Evolutionary conservation across 2,329 filamentous ascomycete species (phyloP).

Genomic region (Neopestalotiopsis sp.): DNA sequence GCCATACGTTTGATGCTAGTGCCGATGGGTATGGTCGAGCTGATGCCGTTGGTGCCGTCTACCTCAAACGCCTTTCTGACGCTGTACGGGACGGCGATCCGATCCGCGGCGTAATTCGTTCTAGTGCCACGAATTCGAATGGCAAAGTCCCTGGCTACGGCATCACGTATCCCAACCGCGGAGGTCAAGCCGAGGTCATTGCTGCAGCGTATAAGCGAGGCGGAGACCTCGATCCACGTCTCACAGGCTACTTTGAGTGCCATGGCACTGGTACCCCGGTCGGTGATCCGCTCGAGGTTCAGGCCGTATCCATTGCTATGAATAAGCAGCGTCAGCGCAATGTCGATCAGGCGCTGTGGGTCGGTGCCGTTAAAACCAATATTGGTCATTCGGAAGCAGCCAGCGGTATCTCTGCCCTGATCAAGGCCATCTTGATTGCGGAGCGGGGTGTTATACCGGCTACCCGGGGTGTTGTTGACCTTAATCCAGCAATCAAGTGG

Average conservation of each 20-base stretch:
- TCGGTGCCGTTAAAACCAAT: not conserved
- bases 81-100: constrained; percentile 46
- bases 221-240: too few species aligned
- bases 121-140: constrained; percentile 25
- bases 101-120: constrained; percentile 39
- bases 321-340: too few species aligned
- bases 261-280: constrained; percentile 43
- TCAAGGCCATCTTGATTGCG: constrained; percentile 29
- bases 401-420: constrained; percentile 25
- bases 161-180: constrained; percentile 22
- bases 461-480: not conserved
- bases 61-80: constrained; percentile 52
- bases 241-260: not conserved
- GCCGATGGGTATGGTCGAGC: constrained; percentile 40
- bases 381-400: constrained; percentile 11
- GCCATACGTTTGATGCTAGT: constrained; percentile 18
- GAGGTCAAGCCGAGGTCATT: constrained; percentile 33
- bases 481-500: not conserved
- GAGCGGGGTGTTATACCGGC: constrained; percentile 25
- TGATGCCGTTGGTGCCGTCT: constrained; percentile 52
- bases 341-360: too few species aligned
- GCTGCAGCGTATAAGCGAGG: constrained; percentile 28
- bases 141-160: constrained; percentile 20
- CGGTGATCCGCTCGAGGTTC: constrained; percentile 43
- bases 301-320: not conserved